phyloP scores from a whole-genome alignment of 345 rosid species.

The Raphanus sativus region DNA sequence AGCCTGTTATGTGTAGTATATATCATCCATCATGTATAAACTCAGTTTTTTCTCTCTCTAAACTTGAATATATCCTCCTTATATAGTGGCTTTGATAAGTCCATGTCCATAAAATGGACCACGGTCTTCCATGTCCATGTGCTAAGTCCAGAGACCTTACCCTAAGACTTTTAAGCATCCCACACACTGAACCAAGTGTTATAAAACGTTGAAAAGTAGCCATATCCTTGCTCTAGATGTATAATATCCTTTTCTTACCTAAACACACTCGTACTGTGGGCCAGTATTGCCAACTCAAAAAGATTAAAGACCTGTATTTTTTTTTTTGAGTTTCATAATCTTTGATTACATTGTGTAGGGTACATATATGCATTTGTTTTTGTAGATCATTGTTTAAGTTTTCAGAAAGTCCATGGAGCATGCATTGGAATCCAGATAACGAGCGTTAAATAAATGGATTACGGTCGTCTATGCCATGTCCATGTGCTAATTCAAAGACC shows the following conservation, averaged over 20 bases:
- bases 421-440: neutral
- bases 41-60: neutral
- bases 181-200: neutral
- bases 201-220: neutral
- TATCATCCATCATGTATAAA: conserved; percentile 11
- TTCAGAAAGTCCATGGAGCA: neutral
- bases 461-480: neutral
- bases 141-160: neutral
- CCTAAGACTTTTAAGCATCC: neutral
- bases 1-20: conserved; percentile 26
- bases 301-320: neutral
- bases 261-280: neutral
- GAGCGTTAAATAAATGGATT: neutral
- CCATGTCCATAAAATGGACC: neutral
- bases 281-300: neutral
- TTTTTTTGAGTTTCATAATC: neutral
- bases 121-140: neutral
- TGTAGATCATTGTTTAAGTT: neutral
- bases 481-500: neutral
- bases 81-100: neutral
- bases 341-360: neutral
- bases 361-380: neutral
- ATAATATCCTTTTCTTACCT: neutral
- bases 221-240: neutral
- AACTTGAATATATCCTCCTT: neutral